Percentiles rank a stretch among this genome's conserved stretches.
Evolutionary conservation across 257 asterid species (phyloP).

Genomic region (Ajuga chamaepitys): DNA sequence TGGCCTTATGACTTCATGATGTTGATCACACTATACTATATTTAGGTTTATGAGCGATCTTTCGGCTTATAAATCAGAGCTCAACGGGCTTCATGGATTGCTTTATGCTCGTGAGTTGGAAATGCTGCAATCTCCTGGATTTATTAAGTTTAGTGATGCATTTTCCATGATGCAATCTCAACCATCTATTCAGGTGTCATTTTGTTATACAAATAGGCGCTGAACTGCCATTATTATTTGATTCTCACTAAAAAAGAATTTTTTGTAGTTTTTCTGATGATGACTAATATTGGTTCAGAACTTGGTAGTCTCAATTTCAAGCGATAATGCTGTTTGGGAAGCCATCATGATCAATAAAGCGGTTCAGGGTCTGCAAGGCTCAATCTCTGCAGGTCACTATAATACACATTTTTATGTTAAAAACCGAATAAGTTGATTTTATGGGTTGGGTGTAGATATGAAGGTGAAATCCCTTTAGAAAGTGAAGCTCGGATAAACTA

Average conservation of each 20-base stretch:
- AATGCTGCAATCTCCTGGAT: slow-evolving; percentile 36
- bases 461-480: too few species aligned
- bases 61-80: slow-evolving; percentile 18
- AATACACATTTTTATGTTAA: not conserved
- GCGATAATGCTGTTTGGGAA: slow-evolving; percentile 61
- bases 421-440: not conserved
- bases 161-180: slow-evolving; percentile 42
- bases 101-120: slow-evolving; percentile 5
- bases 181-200: slow-evolving; percentile 42
- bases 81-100: slow-evolving; percentile 15
- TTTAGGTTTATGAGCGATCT: slow-evolving; percentile 38
- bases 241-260: not conserved
- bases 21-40: not conserved
- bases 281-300: slow-evolving; percentile 24
- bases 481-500: too few species aligned
- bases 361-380: slow-evolving; percentile 38
- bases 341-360: slow-evolving; percentile 47
- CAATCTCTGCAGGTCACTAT: slow-evolving; percentile 37
- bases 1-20: too few species aligned
- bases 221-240: not conserved
- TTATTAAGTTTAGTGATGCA: slow-evolving; percentile 36
- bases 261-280: not conserved
- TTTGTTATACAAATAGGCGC: not conserved
- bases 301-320: slow-evolving; percentile 44
- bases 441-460: not conserved